Evolutionary conservation across 345 rosid genomes (phyloP).

Genomic region (Lepidium aucheri): DNA sequence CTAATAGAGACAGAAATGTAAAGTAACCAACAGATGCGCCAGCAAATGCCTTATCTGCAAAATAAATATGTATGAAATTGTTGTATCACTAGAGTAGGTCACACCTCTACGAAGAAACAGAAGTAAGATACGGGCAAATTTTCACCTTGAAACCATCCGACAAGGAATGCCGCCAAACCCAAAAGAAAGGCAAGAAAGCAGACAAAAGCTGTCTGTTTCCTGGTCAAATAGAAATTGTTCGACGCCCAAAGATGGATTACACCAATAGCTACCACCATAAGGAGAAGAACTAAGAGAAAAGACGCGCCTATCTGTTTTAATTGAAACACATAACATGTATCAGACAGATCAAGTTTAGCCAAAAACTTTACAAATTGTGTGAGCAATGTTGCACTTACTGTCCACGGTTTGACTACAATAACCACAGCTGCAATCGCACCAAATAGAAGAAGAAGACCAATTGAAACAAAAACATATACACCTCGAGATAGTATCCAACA

Average conservation of each 20-base stretch:
- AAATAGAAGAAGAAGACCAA: constrained; percentile 91
- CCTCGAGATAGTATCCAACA: constrained; percentile 92
- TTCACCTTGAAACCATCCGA: constrained; percentile 83
- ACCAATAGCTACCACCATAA: constrained; percentile 85
- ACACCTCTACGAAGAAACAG: constrained; percentile 2
- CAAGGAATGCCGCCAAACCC: constrained; percentile 97
- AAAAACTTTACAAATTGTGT: constrained; percentile 8
- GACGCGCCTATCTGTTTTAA: constrained; percentile 82
- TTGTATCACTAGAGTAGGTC: constrained; percentile 4
- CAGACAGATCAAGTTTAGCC: constrained; percentile 13
- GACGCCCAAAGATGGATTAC: constrained; percentile 98
- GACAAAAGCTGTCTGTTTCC: constrained; percentile 80
- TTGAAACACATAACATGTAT: constrained; percentile 24
- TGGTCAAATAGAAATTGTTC: constrained; percentile 93
- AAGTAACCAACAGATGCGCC: constrained; percentile 99
- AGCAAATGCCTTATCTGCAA: constrained; percentile 83
- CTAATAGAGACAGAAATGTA: constrained; percentile 82
- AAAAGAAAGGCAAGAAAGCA: constrained; percentile 89
- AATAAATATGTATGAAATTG: constrained; percentile 13
- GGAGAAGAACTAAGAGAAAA: constrained; percentile 80
- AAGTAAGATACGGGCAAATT: constrained; percentile 6
- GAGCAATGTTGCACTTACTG: constrained; percentile 45
- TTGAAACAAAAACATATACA: constrained; percentile 65
- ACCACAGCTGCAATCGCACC: constrained; percentile 90
- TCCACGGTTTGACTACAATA: constrained; percentile 78